phyloP scores from a whole-genome alignment of 352 stramenopile genomes.

The Globisporangium yorkense region DNA sequence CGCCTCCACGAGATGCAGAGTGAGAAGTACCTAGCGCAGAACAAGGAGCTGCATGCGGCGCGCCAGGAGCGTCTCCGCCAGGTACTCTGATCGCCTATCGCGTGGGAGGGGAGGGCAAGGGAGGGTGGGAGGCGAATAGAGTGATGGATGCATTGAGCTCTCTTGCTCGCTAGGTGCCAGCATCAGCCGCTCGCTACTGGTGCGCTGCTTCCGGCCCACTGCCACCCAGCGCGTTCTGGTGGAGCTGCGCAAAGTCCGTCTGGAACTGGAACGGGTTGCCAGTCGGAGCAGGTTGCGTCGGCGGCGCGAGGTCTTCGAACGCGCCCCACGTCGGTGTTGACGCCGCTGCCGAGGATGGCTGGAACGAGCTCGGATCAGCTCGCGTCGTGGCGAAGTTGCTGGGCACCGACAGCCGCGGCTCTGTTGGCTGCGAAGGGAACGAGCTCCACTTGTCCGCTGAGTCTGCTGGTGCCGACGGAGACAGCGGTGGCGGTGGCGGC shows the following conservation, averaged over 20 bases:
- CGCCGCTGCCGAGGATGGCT: background rate
- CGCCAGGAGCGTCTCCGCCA: conserved; percentile 23
- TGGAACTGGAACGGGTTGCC: conserved; percentile 13
- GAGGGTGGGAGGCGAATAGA: background rate
- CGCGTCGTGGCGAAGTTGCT: conserved; percentile 7
- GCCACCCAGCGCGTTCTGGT: conserved; percentile 18
- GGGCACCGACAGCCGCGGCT: background rate
- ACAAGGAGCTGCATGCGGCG: conserved; percentile 21
- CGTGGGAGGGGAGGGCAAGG: background rate
- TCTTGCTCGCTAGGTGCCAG: no score
- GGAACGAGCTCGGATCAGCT: background rate
- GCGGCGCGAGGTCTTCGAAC: conserved; percentile 8
- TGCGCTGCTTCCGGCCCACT: background rate
- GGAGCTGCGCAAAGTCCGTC: conserved; percentile 17
- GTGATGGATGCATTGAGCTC: background rate
- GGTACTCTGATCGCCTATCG: conserved; percentile 4
- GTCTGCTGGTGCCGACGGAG: background rate
- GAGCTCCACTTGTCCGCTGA: conserved; percentile 10
- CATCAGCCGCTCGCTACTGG: background rate
- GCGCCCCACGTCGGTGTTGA: conserved; percentile 4
- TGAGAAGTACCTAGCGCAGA: conserved; percentile 54
- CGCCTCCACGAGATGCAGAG: conserved; percentile 86
- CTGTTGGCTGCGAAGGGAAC: conserved; percentile 1
- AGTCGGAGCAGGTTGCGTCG: background rate
- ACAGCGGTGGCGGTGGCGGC: background rate